Evolutionary conservation across 2,329 filamentous ascomycete species (phyloP), one percentile per base, ranked within the genome.

Genomic region (Thielaviopsis musarum): DNA sequence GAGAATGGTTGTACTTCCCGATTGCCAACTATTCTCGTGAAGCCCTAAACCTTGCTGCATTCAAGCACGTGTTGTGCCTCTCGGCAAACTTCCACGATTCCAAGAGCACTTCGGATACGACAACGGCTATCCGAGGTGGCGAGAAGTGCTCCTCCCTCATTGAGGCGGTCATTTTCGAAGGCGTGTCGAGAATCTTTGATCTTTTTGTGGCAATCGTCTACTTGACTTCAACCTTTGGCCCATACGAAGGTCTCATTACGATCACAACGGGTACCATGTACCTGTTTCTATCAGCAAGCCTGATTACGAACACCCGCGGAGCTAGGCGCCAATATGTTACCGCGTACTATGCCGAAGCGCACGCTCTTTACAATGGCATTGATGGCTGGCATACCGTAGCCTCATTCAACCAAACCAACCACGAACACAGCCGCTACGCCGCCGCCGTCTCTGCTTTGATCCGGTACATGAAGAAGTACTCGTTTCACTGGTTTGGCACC

Each of bases 201-300:
- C 73, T 84, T 67, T 67, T 72, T 4, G 72, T 84, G 30, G 82
- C 82, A 5, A 76, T 82, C 48, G 70, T 78, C 22, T 84, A 84
- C 63, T 73, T 85, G 28, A 79, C 80, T 1, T 68, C 77, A 60
- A 78, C 73, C 3, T 80, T 82, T 63, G 79, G 79, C 2, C 75
- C 79, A 0, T 83, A 83, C 63, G 81, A 84, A 67, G 78, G 79
- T 15, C 75, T 84, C 56, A 83, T 83, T 63, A 81, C 80, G 3
- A 70, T 83, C 48, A 77, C 78, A 5, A 82, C 79, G 0, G 76
- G 77, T 5, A 72, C 78, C 12, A 70, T 82, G 3, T 81, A 83
- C 63, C 71, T 81, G 19, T 75, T 79, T 56, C 73, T 79, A 30
- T 75, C 79, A 13, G 74, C 74, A 6, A 72, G 71, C 48, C 75